Conservation (phyloP, 768 basidiomycete genomes). For the Pulveroboletus sp. region DNA sequence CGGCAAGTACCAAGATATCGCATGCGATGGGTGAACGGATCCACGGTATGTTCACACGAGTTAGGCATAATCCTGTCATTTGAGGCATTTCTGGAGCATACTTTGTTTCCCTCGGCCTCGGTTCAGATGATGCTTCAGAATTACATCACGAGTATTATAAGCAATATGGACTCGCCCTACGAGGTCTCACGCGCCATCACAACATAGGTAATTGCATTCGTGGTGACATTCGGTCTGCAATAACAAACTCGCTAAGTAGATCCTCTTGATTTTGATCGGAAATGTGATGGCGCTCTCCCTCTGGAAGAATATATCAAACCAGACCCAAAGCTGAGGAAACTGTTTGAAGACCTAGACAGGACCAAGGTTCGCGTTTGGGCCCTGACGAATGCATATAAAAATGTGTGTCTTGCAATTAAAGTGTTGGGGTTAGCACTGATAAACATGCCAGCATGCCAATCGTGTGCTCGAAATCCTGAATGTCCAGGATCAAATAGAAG, state of each 20-base stretch:
- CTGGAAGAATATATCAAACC: slow-evolving; percentile 76
- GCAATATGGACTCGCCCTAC: slow-evolving; percentile 79
- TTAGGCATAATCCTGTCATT: background rate
- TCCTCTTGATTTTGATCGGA: slow-evolving; percentile 78
- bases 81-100: slow-evolving; percentile 48
- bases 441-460: slow-evolving; percentile 62
- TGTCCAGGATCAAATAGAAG: slow-evolving; percentile 69
- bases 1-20: slow-evolving; percentile 68
- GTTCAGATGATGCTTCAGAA: slow-evolving; percentile 62
- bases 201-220: slow-evolving; percentile 52
- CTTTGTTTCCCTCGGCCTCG: slow-evolving; percentile 68
- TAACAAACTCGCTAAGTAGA: slow-evolving; percentile 41
- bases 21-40: slow-evolving; percentile 79
- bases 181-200: slow-evolving; percentile 76
- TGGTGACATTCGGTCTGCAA: background rate
- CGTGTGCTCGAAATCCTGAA: slow-evolving; percentile 75
- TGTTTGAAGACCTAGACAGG: slow-evolving; percentile 78
- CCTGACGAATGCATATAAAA: slow-evolving; percentile 79
- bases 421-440: slow-evolving; percentile 4
- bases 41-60: slow-evolving; percentile 48
- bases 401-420: slow-evolving; percentile 42
- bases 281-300: slow-evolving; percentile 83
- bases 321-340: slow-evolving; percentile 55
- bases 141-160: slow-evolving; percentile 74
- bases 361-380: slow-evolving; percentile 80